phyloP scores from a whole-genome alignment of 345 rosid genomes.

The Hirschfeldia incana region DNA sequence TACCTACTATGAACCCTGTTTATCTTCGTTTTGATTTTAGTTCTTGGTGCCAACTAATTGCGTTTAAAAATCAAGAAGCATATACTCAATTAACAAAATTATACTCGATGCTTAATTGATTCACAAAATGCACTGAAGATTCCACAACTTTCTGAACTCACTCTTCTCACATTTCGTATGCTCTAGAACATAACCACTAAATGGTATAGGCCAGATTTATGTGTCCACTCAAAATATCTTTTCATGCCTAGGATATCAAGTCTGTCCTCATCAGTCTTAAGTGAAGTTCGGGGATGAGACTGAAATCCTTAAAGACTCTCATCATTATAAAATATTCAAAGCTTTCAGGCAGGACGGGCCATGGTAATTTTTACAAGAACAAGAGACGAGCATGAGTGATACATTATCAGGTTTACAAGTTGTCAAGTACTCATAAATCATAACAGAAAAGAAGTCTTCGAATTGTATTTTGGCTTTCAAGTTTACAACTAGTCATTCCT shows the following conservation, averaged over 20 bases:
- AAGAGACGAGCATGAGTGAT: too few species aligned
- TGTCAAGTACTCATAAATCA: too few species aligned
- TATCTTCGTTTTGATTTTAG: background rate
- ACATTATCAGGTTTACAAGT: too few species aligned
- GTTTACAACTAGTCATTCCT: too few species aligned
- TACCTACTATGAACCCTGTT: background rate
- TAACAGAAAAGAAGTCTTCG: too few species aligned
- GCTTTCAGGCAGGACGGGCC: background rate
- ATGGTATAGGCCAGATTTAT: too few species aligned
- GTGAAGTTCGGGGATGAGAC: background rate
- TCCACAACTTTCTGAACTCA: background rate
- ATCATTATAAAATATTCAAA: background rate
- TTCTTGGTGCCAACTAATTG: background rate
- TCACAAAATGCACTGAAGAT: background rate
- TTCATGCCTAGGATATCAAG: background rate
- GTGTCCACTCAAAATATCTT: too few species aligned
- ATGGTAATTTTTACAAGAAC: too few species aligned
- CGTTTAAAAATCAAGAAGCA: conserved; percentile 2
- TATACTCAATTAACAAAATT: conserved; percentile 5
- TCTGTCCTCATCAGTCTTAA: background rate
- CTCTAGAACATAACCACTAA: background rate
- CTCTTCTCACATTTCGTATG: background rate
- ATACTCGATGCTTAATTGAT: background rate
- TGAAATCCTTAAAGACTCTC: background rate
- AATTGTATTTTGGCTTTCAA: too few species aligned